Base-by-base conservation (phyloP, 768 basidiomycete species). In the Rhizopogon vulgaris region DNA sequence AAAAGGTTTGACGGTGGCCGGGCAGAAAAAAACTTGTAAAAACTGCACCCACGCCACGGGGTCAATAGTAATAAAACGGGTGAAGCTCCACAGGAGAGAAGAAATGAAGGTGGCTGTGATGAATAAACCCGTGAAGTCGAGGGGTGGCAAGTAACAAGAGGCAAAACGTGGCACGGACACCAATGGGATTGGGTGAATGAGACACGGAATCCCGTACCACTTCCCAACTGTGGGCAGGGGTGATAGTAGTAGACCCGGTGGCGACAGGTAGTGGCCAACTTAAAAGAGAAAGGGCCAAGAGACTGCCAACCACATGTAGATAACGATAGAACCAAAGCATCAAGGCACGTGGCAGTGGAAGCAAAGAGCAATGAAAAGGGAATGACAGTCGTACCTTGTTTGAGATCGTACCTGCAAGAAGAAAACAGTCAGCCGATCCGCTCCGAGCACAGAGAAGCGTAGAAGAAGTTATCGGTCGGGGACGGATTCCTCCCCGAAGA, bases 321-420 rank as follows among this genome's bases (percentile, higher is more conserved):
- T 38, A 46, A 41, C 42, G 41, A 24, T 52, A 55, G 54, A 58
- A 41, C 43, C 55, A 55, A 42, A 48, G 25, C 11, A 24, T 27
- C 14, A 30, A 32, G 27, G 22, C 12, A 32, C 45, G 32, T 46
- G 45, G 32, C 45, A 46, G 30, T 46, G 32, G 42, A 52, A 47
- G 43, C 51, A 58, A 54, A 30, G 42, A 24, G 37, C 37, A 49
- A 1, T 38, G 36, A 51, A 38, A 28, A 39, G 8, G 27, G 45
- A 32, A 24, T 30, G 36, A 30, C 17, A 11, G 34, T 60, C 79
- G 57, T 66, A 85, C 90, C 89, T 78, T 93, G 87, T 75, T 88
- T 95, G 60, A 98, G 80, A 67, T 98, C 94, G 76, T 94, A 94
- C 84, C 90, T 93, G 63, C 61, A 22, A 38, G 63, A 41, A 25